A percentile compares a stretch with the other conserved stretches of the same genome.
Conservation (phyloP, 164 flowering plant species). For the Berberis vulgaris region DNA sequence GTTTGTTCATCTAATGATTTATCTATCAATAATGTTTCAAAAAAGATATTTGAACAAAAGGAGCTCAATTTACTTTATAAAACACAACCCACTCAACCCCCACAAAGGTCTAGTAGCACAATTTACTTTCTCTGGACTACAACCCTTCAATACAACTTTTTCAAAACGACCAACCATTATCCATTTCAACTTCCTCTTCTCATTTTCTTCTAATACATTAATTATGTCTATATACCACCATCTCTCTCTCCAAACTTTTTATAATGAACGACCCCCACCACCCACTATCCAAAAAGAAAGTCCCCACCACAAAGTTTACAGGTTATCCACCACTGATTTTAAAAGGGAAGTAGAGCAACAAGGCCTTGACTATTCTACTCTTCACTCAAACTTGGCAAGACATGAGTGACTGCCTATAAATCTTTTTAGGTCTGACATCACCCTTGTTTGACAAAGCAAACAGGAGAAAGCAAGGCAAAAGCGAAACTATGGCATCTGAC, state of each 20-base stretch:
- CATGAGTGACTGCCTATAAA: slow-evolving; percentile 15
- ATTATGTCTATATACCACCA: slow-evolving; percentile 20
- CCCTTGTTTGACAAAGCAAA: slow-evolving; percentile 41
- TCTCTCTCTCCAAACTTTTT: slow-evolving; percentile 14
- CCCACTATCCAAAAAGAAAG: slow-evolving; percentile 34
- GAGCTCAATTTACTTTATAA: slow-evolving; percentile 16
- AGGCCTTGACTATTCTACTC: slow-evolving; percentile 37
- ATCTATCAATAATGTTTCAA: not conserved
- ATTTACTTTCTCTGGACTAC: slow-evolving; percentile 5
- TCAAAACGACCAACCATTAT: slow-evolving; percentile 22
- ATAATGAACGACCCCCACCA: slow-evolving; percentile 25
- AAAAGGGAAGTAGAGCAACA: slow-evolving; percentile 1
- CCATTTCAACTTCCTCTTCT: slow-evolving; percentile 22
- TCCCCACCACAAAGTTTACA: slow-evolving; percentile 42
- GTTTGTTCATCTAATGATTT: slow-evolving; percentile 13
- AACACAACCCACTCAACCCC: slow-evolving; percentile 11
- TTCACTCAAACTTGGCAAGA: slow-evolving; percentile 31
- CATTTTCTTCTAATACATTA: slow-evolving; percentile 9
- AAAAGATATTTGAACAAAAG: slow-evolving; percentile 10
- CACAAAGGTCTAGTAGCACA: slow-evolving; percentile 1
- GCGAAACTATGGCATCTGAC: slow-evolving; percentile 51
- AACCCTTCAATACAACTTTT: slow-evolving; percentile 10
- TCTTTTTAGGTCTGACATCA: slow-evolving; percentile 20
- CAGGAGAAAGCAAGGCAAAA: slow-evolving; percentile 13
- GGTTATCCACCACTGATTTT: slow-evolving; percentile 33